Conservation (phyloP, 352 stramenopile species). For the Phytophthora uliginosa region DNA sequence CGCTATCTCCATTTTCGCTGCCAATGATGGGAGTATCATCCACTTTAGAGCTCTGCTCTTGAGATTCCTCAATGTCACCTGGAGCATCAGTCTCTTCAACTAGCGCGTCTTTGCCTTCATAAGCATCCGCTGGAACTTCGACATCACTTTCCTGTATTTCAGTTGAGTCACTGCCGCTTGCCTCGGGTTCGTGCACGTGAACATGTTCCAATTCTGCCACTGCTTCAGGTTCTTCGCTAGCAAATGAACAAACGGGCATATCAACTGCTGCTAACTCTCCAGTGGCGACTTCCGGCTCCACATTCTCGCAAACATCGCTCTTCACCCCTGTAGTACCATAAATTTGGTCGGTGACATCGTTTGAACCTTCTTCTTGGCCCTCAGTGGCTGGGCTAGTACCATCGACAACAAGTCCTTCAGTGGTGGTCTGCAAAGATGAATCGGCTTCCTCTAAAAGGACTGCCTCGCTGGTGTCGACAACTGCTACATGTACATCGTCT, state of each 20-base stretch:
- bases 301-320: background rate
- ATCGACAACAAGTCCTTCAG: background rate
- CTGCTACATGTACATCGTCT: background rate
- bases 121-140: background rate
- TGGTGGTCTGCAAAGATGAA: background rate
- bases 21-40: background rate
- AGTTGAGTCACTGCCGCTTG: background rate
- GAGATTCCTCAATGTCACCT: background rate
- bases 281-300: background rate
- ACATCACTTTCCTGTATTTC: background rate
- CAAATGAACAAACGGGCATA: background rate
- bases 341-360: background rate
- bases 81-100: background rate
- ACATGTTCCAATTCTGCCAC: background rate
- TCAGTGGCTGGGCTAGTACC: background rate
- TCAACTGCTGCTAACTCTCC: background rate
- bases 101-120: background rate
- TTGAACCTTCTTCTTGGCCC: background rate
- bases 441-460: background rate
- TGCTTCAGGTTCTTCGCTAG: background rate
- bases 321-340: background rate
- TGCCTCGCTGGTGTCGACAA: background rate
- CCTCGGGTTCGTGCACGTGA: background rate
- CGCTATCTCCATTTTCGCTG: background rate
- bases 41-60: background rate